Evolutionary conservation across 2,329 filamentous ascomycete species (phyloP), one percentile per base, ranked within the genome.

Genomic region (Xylariaceae sp.): DNA sequence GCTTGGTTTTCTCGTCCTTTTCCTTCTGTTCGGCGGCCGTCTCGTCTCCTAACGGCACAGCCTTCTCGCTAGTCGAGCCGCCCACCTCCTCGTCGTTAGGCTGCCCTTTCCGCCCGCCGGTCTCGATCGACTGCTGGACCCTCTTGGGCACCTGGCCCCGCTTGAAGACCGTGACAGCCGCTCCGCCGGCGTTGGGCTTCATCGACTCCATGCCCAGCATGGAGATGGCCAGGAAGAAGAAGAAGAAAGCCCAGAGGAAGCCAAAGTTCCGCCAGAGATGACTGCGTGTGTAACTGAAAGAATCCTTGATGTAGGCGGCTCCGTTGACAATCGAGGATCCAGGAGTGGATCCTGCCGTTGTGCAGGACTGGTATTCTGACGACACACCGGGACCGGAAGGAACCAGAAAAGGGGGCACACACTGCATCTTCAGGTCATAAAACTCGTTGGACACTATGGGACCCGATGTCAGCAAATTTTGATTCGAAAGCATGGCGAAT

Each of bases 381-480:
- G 55, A 47, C 2, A 63, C 64, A 34, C 57, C 59, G 1, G 67
- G 65, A 0, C 69, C 61, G 13, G 62, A 50, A 0, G 76, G 75
- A 1, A 78, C 68, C 17, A 80, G 57, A 33, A 64, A 72, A 0
- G 73, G 70, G 3, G 66, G 51, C 2, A 63, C 63, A 42, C 77
- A 82, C 36, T 67, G 49, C 18, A 80, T 65, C 2, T 68, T 54
- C 2, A 77, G 56, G 19, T 61, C 57, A 37, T 75, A 64, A 38
- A 80, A 79, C 45, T 81, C 77, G 41, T 81, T 81, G 0, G 71
- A 55, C 58, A 80, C n/a, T n/a, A n/a, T n/a, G n/a, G n/a, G n/a
- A n/a, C n/a, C n/a, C n/a, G n/a, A n/a, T n/a, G n/a, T n/a, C n/a
- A n/a, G n/a, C n/a, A n/a, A n/a, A n/a, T n/a, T n/a, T n/a, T n/a